phyloP scores from a whole-genome alignment of 345 rosid species.

The Stellera chamaejasme region DNA sequence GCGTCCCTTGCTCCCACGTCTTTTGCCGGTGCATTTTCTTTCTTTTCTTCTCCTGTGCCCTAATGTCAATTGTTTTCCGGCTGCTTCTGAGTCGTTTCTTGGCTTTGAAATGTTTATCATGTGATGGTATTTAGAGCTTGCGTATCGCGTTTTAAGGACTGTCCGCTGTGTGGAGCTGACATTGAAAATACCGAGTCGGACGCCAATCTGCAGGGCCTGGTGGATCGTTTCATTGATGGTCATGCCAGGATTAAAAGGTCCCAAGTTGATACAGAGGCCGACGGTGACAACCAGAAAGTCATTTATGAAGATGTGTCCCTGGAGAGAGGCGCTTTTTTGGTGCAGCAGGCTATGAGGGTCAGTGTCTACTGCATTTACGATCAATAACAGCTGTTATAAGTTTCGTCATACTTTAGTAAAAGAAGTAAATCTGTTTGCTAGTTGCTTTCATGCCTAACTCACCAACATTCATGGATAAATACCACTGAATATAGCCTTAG shows the following conservation, averaged over 20 bases:
- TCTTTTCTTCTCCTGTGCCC: slow-evolving; percentile 7
- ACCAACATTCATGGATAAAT: neutral
- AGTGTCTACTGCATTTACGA: slow-evolving; percentile 20
- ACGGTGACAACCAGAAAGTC: slow-evolving; percentile 48
- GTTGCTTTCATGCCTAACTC: no score
- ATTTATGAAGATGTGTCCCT: slow-evolving; percentile 87
- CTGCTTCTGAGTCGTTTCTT: neutral
- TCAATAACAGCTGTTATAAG: no score
- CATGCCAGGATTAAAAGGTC: slow-evolving; percentile 95
- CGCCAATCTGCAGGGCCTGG: slow-evolving; percentile 57
- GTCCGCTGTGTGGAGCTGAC: slow-evolving; percentile 96
- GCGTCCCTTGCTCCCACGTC: slow-evolving; percentile 84
- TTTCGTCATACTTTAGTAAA: no score
- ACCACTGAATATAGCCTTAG: neutral
- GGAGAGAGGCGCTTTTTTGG: slow-evolving; percentile 96
- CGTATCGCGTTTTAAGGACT: slow-evolving; percentile 70
- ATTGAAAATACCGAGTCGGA: slow-evolving; percentile 75
- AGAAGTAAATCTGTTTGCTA: no score
- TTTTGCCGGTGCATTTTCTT: slow-evolving; percentile 69
- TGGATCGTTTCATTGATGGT: slow-evolving; percentile 87
- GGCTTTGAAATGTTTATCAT: neutral
- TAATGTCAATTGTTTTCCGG: neutral
- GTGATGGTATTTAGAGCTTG: slow-evolving; percentile 43
- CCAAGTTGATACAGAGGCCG: slow-evolving; percentile 34
- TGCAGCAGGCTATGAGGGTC: slow-evolving; percentile 96